phyloP scores from a whole-genome alignment of 106 monocot genomes.

The Acorus calamus region DNA sequence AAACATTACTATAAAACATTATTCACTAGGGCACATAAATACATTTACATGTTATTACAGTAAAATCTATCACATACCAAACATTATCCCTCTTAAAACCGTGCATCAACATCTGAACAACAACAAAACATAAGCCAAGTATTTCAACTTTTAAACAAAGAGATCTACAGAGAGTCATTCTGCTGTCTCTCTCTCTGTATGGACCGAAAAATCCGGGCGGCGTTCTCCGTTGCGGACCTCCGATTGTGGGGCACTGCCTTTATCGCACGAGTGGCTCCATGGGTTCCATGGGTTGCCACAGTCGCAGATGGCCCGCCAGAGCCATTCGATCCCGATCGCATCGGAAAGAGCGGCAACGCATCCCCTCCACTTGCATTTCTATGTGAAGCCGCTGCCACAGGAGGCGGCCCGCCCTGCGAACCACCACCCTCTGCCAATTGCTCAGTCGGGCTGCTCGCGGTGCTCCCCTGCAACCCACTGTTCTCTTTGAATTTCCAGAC shows the following conservation, averaged over 20 bases:
- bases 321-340: slow-evolving; percentile 5
- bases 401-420: too few species aligned
- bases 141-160: too few species aligned
- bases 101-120: too few species aligned
- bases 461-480: slow-evolving; percentile 59
- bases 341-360: slow-evolving; percentile 24
- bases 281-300: slow-evolving; percentile 3
- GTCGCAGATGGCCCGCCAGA: slow-evolving; percentile 6
- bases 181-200: slow-evolving; percentile 82
- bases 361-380: slow-evolving; percentile 20
- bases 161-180: slow-evolving; percentile 10
- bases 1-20: too few species aligned
- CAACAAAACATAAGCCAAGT: too few species aligned
- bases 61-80: too few species aligned
- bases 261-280: slow-evolving; percentile 39
- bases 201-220: slow-evolving; percentile 73
- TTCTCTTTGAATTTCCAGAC: slow-evolving; percentile 25
- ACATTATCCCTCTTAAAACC: too few species aligned
- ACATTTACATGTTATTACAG: too few species aligned
- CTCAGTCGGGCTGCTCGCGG: slow-evolving; percentile 47
- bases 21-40: too few species aligned
- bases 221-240: slow-evolving; percentile 59
- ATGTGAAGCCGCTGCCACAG: too few species aligned
- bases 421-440: not conserved
- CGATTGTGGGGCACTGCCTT: slow-evolving; percentile 80